Conservation (phyloP, 495 filamentous ascomycete species). For the Glarea lozoyensis region DNA sequence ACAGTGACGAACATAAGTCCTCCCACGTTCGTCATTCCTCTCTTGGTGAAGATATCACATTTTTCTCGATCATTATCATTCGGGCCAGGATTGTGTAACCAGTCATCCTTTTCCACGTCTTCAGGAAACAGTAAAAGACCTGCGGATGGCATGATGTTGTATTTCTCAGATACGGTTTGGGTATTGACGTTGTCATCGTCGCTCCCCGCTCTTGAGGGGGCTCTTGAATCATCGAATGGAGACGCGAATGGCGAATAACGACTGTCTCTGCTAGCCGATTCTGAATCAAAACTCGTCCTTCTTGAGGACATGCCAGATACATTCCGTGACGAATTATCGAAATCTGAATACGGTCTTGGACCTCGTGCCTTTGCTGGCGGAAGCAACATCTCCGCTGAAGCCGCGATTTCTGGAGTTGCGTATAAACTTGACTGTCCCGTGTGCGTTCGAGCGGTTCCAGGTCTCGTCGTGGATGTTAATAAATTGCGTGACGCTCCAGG, state of each 20-base stretch:
- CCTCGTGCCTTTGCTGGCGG: conserved; percentile 16
- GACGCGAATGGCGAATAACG: conserved; percentile 37
- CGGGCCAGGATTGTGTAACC: conserved; percentile 63
- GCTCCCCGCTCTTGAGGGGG: conserved; percentile 52
- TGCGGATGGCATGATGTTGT: conserved; percentile 65
- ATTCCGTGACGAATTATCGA: conserved; percentile 5
- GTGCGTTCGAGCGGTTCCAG: not conserved
- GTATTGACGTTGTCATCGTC: conserved; percentile 63
- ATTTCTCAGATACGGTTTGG: conserved; percentile 71
- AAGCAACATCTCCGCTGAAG: conserved; percentile 20
- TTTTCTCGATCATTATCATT: conserved; percentile 52
- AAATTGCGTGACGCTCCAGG: conserved; percentile 15
- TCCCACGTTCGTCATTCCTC: conserved; percentile 61
- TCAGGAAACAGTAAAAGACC: conserved; percentile 64
- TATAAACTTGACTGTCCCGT: conserved; percentile 6
- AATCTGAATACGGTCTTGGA: conserved; percentile 16
- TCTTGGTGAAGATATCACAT: conserved; percentile 58
- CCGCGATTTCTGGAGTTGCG: conserved; percentile 6
- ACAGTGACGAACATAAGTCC: conserved; percentile 51
- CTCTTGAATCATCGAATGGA: conserved; percentile 49
- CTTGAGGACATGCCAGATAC: conserved; percentile 40
- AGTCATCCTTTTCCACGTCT: conserved; percentile 74
- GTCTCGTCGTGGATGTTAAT: too few species aligned
- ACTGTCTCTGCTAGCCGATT: conserved; percentile 41
- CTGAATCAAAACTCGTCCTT: conserved; percentile 55